These are phyloP conservation scores for Ascochyta pisi DNA, from an alignment of 2,329 filamentous ascomycete species.

Conservation along the genomic window DNA sequence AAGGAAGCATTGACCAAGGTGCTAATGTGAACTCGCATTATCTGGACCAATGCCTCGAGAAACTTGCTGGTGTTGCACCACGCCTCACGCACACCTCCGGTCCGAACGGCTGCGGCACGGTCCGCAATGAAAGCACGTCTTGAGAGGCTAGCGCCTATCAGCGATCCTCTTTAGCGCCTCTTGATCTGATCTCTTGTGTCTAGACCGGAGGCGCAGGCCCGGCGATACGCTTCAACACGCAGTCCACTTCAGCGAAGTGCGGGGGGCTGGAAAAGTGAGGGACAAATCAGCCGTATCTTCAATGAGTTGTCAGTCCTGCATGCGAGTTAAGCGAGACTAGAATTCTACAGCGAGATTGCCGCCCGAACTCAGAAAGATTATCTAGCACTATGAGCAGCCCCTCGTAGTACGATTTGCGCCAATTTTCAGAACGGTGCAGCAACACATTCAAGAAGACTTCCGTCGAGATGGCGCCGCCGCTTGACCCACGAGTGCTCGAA, in stretches of 20 bases:
- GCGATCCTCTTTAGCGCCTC: not conserved
- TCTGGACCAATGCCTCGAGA: not conserved
- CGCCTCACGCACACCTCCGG: no score
- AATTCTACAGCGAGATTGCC: not conserved
- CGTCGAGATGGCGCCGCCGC: no score
- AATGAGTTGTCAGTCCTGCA: not conserved
- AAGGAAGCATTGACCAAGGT: constrained; percentile 56
- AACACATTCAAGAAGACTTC: no score
- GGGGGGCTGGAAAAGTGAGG: not conserved
- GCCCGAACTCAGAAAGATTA: not conserved
- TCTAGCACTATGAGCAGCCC: not conserved
- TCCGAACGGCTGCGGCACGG: no score
- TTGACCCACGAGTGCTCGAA: no score
- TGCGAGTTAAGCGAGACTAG: not conserved
- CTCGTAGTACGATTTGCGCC: not conserved
- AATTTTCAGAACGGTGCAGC: no score
- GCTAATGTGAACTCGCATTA: constrained; percentile 26
- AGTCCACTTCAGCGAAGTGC: not conserved
- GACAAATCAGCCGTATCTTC: not conserved
- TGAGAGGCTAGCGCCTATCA: no score
- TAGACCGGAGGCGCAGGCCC: no score
- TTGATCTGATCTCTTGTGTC: not conserved
- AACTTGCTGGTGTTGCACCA: not conserved
- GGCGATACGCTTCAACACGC: not conserved
- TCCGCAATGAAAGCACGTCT: no score